Evolutionary conservation across 352 stramenopile genomes (phyloP), one percentile per base, ranked within the genome.

Genomic region (Thalassiosira livingstoniorum): DNA sequence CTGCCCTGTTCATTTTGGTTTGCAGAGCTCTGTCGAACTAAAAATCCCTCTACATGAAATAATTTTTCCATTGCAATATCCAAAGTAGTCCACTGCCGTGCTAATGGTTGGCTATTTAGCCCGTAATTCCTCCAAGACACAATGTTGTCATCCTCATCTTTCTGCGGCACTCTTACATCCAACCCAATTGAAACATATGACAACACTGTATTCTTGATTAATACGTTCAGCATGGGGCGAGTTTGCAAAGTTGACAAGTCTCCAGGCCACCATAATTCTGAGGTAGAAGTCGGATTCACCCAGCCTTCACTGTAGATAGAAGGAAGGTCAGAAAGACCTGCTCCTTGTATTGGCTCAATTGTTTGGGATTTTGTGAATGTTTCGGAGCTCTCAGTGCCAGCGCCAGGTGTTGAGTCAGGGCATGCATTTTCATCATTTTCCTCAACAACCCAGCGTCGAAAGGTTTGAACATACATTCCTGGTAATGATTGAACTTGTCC

Each of bases 41-140:
- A 67, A 53, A 89, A 89, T 65, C 61, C 68, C 42, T 89, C 83
- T 7, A 89, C 73, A 66, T 85, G 77, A 75, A 89, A 89, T 39
- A 79, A 47, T 51, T 68, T 63, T 29, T 89, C 83, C 67, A 87
- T 76, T n/a, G 74, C 83, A 51, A 89, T 79, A 3, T 71, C 53
- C 23, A 87, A 64, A 13, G 78, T 77, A 13, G 78, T 87, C 83
- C 83, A 89, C 57, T 83, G 73, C 35, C 78, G 25, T 53, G 83
- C 68, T 54, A 89, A 79, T 4, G 83, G 83, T 32, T 89, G 83
- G 54, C 47, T 75, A 53, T 87, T 84, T 51, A 87, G 35, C 34
- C 83, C 83, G 23, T 85, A 80, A 79, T 89, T 89, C 37, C 71
- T 89, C 83, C 83, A 89, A 2, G 78, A 76, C 11, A 53, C 37